phyloP scores from a whole-genome alignment of 495 filamentous ascomycete genomes.

The Geoglossum glabrum region DNA sequence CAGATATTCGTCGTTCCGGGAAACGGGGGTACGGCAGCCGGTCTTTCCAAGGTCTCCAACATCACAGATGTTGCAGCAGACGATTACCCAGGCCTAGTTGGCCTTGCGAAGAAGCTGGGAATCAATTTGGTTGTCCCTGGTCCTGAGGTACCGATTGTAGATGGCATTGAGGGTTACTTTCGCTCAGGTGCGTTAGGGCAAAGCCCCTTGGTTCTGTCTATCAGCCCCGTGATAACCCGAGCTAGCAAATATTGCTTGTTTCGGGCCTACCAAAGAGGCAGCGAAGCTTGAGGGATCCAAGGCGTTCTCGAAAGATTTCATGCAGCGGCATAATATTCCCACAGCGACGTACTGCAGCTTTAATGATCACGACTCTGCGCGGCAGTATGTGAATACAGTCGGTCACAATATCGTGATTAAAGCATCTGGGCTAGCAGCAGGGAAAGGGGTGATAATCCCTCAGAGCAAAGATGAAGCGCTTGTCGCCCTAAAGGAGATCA shows the following conservation, averaged over 20 bases:
- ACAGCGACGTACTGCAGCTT: slow-evolving; percentile 85
- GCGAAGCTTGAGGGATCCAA: slow-evolving; percentile 91
- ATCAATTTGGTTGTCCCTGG: slow-evolving; percentile 81
- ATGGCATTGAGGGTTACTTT: slow-evolving; percentile 73
- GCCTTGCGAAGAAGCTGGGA: slow-evolving; percentile 45
- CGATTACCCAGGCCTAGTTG: slow-evolving; percentile 59
- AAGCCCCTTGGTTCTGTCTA: slow-evolving; percentile 48
- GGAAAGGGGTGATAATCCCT: slow-evolving; percentile 85
- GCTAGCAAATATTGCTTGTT: slow-evolving; percentile 63
- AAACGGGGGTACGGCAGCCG: slow-evolving; percentile 69
- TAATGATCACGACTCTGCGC: slow-evolving; percentile 55
- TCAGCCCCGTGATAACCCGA: too few relatives aligned
- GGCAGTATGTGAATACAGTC: slow-evolving; percentile 52
- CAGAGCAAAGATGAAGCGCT: slow-evolving; percentile 62
- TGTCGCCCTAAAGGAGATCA: slow-evolving; percentile 65
- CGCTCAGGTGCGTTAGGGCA: slow-evolving; percentile 38
- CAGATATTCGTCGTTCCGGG: slow-evolving; percentile 52
- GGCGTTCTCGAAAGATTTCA: slow-evolving; percentile 95
- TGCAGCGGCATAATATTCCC: slow-evolving; percentile 76
- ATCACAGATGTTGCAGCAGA: slow-evolving; percentile 41
- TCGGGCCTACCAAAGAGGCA: slow-evolving; percentile 70
- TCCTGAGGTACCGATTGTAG: slow-evolving; percentile 86
- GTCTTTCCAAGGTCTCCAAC: slow-evolving; percentile 50
- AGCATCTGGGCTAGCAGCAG: slow-evolving; percentile 67
- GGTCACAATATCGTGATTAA: slow-evolving; percentile 73